A percentile compares a stretch with the other conserved stretches of the same genome.
These are phyloP conservation scores for Skeletonema potamos DNA, from an alignment of 108 stramenopile genomes.

Conservation along the genomic window DNA sequence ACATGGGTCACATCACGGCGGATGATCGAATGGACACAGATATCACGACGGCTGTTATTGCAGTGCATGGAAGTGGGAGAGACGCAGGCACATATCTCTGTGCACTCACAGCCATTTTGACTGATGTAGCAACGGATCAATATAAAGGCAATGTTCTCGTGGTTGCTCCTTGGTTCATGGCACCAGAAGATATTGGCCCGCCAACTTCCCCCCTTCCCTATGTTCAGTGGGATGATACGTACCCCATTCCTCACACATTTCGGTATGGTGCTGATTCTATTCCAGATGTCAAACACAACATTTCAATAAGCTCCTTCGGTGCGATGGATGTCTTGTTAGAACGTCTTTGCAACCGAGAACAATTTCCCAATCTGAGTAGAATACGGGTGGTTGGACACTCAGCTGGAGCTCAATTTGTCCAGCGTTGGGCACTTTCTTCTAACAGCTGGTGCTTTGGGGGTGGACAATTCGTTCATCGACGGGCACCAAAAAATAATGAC, in stretches of 20 bases:
- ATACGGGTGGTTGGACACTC: slow-evolving; percentile 81
- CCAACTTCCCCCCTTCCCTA: slow-evolving; percentile 27
- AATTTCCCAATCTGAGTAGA: slow-evolving; percentile 54
- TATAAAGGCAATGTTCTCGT: slow-evolving; percentile 34
- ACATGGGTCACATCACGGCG: slow-evolving; percentile 14
- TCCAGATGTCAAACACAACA: neutral
- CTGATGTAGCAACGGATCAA: neutral
- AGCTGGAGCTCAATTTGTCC: slow-evolving; percentile 80
- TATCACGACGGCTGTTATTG: slow-evolving; percentile 47
- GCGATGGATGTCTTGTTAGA: slow-evolving; percentile 70
- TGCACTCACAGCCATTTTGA: slow-evolving; percentile 48
- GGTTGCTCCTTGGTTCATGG: slow-evolving; percentile 70
- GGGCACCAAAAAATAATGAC: neutral
- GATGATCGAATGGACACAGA: neutral
- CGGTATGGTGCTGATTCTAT: slow-evolving; percentile 81
- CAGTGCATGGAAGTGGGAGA: slow-evolving; percentile 74
- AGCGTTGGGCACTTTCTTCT: slow-evolving; percentile 83
- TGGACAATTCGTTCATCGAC: slow-evolving; percentile 8
- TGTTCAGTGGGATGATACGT: slow-evolving; percentile 61
- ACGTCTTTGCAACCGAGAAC: slow-evolving; percentile 25
- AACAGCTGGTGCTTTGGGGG: slow-evolving; percentile 47
- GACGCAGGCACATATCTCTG: slow-evolving; percentile 76
- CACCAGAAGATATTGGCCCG: slow-evolving; percentile 46
- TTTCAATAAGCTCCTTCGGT: slow-evolving; percentile 67
- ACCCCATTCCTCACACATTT: slow-evolving; percentile 65